Base-by-base conservation (phyloP, 1,284 basidiomycete genomes). In the Apiotrichum laibachii region DNA sequence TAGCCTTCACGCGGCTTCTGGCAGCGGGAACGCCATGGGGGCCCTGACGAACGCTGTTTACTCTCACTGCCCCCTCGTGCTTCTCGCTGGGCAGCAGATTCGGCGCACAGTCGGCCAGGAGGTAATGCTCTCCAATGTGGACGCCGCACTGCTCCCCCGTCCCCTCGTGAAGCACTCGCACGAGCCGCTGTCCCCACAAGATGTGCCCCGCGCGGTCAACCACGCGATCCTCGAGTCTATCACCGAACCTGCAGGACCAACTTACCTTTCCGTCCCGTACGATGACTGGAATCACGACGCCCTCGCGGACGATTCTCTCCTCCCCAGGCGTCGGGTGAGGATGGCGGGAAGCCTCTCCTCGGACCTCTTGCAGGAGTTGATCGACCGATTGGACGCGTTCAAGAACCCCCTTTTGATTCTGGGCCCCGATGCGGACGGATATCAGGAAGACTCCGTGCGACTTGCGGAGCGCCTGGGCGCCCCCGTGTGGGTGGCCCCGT, bases 71-170 rank as follows among this genome's bases (percentile, higher is more conserved):
- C 60, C 60, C 5, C 53, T 62, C 15, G 60, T 62, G 8, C n/a
- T 62, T 11, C 45, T 62, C 12, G 60, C 60, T 1, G 60, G 60
- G 16, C 60, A 62, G 50, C 60, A 62, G 50, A 34, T 62, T 9
- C 60, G 60, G 9, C 40, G 50, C 31, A 58, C 56, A 2, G 56
- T 62, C n/a, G 60, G 60, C 0, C 56, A 58, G 31, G 60, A 62
- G 46, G 56, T 62, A 6, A 62, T 62, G 60, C 54, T 62, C 26
- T 42, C 56, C 34, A 62, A 46, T 39, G 54, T 58, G 15, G 60
- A 62, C 31, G 60, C 60, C 0, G 13, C 50, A 2, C 10, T 50
- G 10, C 50, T 62, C 0, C 50, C 60, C 11, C 45, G 33, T 9
- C 60, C 60, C 18, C 44, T 62, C 5, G 53, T 56, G 16, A 58